Percentiles rank a stretch among this genome's conserved stretches.
These are phyloP conservation scores for Astrothelium macrocarpum DNA, from an alignment of 495 filamentous ascomycete species.

Conservation along the genomic window DNA sequence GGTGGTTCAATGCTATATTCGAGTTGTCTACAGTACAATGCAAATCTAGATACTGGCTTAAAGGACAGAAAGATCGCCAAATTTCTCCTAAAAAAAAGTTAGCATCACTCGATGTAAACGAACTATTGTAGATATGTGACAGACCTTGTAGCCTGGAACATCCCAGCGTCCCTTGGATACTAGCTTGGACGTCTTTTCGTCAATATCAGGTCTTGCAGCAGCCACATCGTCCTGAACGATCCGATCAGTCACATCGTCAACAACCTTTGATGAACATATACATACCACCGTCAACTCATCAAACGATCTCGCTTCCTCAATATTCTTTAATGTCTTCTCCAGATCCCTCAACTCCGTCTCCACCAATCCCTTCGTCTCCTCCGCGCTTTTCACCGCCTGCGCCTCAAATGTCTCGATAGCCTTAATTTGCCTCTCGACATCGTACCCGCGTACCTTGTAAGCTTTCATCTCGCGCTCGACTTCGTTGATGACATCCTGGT, in stretches of 20 bases:
- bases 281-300: slow-evolving; percentile 96
- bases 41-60: slow-evolving; percentile 35
- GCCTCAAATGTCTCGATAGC: slow-evolving; percentile 96
- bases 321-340: slow-evolving; percentile 89
- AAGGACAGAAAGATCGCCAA: slow-evolving; percentile 87
- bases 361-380: slow-evolving; percentile 90
- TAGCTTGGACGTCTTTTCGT: slow-evolving; percentile 82
- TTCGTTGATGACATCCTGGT: slow-evolving; percentile 87
- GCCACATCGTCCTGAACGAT: slow-evolving; percentile 83
- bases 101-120: neutral
- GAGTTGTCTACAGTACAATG: neutral
- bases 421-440: slow-evolving; percentile 84
- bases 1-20: neutral
- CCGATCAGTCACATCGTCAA: slow-evolving; percentile 20
- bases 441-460: slow-evolving; percentile 88
- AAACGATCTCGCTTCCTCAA: slow-evolving; percentile 90
- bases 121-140: slow-evolving; percentile 22
- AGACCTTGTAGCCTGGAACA: slow-evolving; percentile 95
- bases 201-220: slow-evolving; percentile 85
- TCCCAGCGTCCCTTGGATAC: slow-evolving; percentile 96
- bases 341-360: slow-evolving; percentile 87
- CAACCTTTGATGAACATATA: slow-evolving; percentile 27
- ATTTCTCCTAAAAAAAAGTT: slow-evolving; percentile 66
- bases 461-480: slow-evolving; percentile 84
- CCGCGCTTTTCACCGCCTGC: slow-evolving; percentile 90